Evolutionary conservation across 148 eudicot species (phyloP), one percentile per base, ranked within the genome.

Genomic region (Amaranthus hypochondriacus): DNA sequence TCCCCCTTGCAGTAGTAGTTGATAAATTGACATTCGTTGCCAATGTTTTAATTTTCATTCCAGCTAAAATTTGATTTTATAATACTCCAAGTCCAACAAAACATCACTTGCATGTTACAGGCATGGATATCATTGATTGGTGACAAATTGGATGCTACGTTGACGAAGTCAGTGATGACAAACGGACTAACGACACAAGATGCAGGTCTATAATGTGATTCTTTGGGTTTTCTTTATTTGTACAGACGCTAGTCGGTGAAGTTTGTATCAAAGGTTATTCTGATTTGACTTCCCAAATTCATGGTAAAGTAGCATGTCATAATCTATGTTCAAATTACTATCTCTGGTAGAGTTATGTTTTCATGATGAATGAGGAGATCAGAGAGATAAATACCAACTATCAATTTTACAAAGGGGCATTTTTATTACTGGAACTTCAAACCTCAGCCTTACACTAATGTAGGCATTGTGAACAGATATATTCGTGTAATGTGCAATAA

Each of bases 71-170:
- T 39, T 56, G n/a, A 56, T 65, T 47, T 62, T 49, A 39, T 62
- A 57, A 64, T 78, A 5, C 61, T 11, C 70, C 4, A 69, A 65
- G 46, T 66, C 60, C 1, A 61, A 64, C 73, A 15, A 28, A 28
- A 6, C 73, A 39, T 62, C 65, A 56, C 50, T n/a, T 80, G 65
- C 70, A 68, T 51, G 43, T 71, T 69, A 59, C 75, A 93, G 97
- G 92, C 97, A 79, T 93, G 98, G 97, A 93, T 93, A 81, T 83
- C 98, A 69, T 83, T 89, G 68, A 80, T 93, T 48, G 97, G 95
- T 71, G 91, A 93, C 78, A 93, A 93, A 81, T 73, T 93, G 84
- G 98, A 93, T 77, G 89, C 95, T 70, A 88, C 98, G 18, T 89
- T 93, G 80, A 57, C 91, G 63, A 89, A 93, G 75, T 78, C 74